phyloP scores from a whole-genome alignment of 129 eudicot genomes.

The Kitagawia praeruptora region DNA sequence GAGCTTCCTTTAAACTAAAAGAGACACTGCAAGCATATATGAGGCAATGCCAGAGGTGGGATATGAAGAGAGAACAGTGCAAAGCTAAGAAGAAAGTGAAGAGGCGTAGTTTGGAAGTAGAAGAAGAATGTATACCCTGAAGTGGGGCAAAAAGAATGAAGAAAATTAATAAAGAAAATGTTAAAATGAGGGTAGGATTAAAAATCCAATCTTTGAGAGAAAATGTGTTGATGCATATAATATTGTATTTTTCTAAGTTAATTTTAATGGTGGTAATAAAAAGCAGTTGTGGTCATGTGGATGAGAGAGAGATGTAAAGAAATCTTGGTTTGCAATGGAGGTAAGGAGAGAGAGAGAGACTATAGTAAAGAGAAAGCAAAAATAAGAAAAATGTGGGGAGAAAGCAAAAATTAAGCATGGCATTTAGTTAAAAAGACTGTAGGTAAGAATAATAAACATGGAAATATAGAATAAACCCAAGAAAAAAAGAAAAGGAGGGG shows the following conservation, averaged over 20 bases:
- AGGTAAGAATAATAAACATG: not conserved
- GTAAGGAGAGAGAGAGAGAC: not conserved
- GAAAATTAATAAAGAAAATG: slow-evolving; percentile 6
- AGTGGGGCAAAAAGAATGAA: slow-evolving; percentile 26
- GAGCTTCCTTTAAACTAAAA: slow-evolving; percentile 8
- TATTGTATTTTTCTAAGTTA: not conserved
- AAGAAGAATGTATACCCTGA: slow-evolving; percentile 21
- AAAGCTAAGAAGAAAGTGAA: slow-evolving; percentile 17
- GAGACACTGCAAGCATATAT: slow-evolving; percentile 27
- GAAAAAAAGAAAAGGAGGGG: not conserved
- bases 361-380: not conserved
- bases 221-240: not conserved
- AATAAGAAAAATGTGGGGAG: not conserved
- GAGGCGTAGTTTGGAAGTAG: slow-evolving; percentile 36
- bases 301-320: not conserved
- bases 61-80: not conserved
- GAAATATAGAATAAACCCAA: not conserved
- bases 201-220: slow-evolving; percentile 22
- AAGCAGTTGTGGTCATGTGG: not conserved
- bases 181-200: slow-evolving; percentile 16
- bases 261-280: not conserved
- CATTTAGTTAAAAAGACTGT: too few species aligned
- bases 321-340: slow-evolving; percentile 9
- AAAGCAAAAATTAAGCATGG: not conserved
- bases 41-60: slow-evolving; percentile 28